Conservation (phyloP, 2,329 filamentous ascomycete species). For the Pseudogymnoascus verrucosus region DNA sequence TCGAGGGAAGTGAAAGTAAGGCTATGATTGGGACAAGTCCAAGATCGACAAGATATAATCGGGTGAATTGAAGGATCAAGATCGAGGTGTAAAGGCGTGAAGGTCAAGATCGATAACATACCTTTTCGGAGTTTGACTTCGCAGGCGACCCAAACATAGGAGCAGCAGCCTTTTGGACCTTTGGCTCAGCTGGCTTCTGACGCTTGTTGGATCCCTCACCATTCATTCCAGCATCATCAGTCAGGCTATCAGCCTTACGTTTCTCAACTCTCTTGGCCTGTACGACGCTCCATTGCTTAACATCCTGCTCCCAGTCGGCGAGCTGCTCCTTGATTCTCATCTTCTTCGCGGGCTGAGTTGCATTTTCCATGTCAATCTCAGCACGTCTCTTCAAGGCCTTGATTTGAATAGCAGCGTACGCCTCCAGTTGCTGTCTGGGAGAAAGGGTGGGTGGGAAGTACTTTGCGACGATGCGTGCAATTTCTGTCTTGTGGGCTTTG, state of each 20-base stretch:
- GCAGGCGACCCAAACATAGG: background rate
- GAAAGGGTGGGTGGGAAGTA: background rate
- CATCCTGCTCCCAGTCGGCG: background rate
- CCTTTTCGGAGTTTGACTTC: background rate
- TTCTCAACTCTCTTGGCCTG: constrained; percentile 13
- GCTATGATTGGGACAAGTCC: background rate
- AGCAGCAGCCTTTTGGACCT: background rate
- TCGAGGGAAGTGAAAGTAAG: background rate
- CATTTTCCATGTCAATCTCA: background rate
- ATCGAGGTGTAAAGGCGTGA: background rate
- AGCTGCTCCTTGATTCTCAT: background rate
- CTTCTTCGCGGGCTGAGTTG: background rate
- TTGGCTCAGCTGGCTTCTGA: constrained; percentile 10
- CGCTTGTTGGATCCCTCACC: constrained; percentile 21
- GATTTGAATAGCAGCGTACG: background rate
- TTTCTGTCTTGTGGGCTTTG: background rate
- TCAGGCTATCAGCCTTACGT: constrained; percentile 15
- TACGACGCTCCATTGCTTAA: background rate
- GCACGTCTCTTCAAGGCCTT: background rate
- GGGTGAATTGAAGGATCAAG: background rate
- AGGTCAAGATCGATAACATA: background rate
- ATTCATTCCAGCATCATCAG: constrained; percentile 17
- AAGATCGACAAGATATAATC: background rate
- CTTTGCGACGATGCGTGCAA: background rate
- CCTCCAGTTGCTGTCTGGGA: background rate